phyloP scores from a whole-genome alignment of 768 basidiomycete genomes.

The Cyclocybe aegerita region DNA sequence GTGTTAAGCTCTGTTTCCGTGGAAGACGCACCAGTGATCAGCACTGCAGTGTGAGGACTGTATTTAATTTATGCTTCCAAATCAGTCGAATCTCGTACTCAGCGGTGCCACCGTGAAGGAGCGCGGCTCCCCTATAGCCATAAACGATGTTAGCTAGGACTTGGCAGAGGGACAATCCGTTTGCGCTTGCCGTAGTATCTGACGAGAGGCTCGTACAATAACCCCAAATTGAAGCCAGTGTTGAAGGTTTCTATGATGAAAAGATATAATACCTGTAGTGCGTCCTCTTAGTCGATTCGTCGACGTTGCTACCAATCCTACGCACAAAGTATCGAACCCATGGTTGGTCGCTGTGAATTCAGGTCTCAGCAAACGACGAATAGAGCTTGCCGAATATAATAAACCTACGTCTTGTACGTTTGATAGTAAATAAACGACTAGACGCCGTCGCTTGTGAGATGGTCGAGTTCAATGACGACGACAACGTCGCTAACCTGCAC shows the following conservation, averaged over 20 bases:
- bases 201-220: conserved; percentile 40
- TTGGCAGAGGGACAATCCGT: neutral
- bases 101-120: conserved; percentile 26
- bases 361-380: neutral
- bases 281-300: neutral
- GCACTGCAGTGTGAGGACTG: neutral
- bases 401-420: conserved; percentile 29
- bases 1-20: neutral
- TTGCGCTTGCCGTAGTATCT: conserved; percentile 30
- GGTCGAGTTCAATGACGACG: neutral
- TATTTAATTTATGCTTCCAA: neutral
- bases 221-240: conserved; percentile 31
- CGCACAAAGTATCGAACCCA: conserved; percentile 35
- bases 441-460: neutral
- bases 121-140: conserved; percentile 11
- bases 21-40: conserved; percentile 3
- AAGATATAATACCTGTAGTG: conserved; percentile 28
- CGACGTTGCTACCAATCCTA: neutral
- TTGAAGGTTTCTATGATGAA: conserved; percentile 36
- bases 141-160: neutral
- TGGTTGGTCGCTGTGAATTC: conserved; percentile 23
- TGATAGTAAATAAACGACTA: conserved; percentile 35
- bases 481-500: no score
- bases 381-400: neutral
- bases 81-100: conserved; percentile 16